Percentiles rank a stretch among this genome's conserved stretches.
phyloP scores from a whole-genome alignment of 208 protist species.

The Porcisia deanei region DNA sequence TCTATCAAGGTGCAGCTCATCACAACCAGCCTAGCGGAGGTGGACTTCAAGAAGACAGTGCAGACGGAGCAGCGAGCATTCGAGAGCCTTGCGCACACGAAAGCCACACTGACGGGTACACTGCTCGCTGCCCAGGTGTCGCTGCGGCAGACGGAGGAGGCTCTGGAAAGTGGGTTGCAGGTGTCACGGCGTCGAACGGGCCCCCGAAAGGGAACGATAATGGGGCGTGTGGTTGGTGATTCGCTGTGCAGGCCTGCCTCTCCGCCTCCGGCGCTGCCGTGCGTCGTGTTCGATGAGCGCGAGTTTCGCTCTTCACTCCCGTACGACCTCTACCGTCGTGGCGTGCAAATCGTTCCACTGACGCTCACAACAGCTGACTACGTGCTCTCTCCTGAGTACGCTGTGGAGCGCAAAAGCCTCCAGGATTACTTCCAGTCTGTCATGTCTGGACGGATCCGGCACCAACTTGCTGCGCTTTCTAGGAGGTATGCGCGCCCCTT shows the following conservation, averaged over 20 bases:
- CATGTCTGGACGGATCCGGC: constrained; percentile 65
- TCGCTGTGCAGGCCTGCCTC: background rate
- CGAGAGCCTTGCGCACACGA: constrained; percentile 68
- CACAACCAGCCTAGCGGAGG: constrained; percentile 42
- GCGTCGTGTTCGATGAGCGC: constrained; percentile 86
- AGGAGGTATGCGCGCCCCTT: constrained; percentile 63
- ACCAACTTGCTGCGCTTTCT: constrained; percentile 70
- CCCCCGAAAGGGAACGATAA: constrained; percentile 3
- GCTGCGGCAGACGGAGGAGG: constrained; percentile 54
- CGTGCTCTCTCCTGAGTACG: constrained; percentile 74
- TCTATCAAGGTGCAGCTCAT: constrained; percentile 66
- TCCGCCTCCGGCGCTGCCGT: constrained; percentile 17
- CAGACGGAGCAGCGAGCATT: constrained; percentile 65
- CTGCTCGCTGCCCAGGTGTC: constrained; percentile 60
- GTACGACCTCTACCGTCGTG: constrained; percentile 66
- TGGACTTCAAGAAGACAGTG: constrained; percentile 36
- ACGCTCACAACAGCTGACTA: constrained; percentile 85
- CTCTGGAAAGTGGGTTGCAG: constrained; percentile 47
- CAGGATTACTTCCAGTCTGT: constrained; percentile 78
- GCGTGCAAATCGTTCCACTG: constrained; percentile 80
- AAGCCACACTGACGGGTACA: constrained; percentile 67
- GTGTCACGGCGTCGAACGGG: constrained; percentile 5
- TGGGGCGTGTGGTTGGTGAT: background rate
- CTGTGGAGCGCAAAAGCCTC: constrained; percentile 84
- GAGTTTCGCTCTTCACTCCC: constrained; percentile 84